Conservation (phyloP, 2,329 filamentous ascomycete genomes). For the Magnaporthiopsis poae region DNA sequence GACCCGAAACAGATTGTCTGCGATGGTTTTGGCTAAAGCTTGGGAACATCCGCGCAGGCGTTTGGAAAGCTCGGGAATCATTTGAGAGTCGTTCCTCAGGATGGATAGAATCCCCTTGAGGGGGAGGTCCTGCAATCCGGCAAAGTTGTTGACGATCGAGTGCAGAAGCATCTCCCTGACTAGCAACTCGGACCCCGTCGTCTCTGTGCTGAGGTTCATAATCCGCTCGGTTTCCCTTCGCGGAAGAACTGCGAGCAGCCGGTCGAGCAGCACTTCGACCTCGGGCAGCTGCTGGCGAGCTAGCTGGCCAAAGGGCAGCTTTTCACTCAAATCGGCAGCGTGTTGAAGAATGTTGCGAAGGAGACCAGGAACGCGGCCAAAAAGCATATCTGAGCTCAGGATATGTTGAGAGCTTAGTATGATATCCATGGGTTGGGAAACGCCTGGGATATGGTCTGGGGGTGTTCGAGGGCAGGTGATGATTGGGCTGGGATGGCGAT, state of each 20-base stretch:
- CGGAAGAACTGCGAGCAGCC: neutral
- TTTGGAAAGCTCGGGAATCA: neutral
- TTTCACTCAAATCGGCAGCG: too few species aligned
- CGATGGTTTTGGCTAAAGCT: neutral
- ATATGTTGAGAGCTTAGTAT: too few species aligned
- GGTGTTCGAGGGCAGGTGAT: too few species aligned
- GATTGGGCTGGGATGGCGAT: too few species aligned
- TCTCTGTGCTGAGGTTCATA: neutral
- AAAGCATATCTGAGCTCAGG: too few species aligned
- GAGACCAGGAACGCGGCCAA: too few species aligned
- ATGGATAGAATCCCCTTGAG: neutral
- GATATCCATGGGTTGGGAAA: too few species aligned
- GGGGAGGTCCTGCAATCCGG: neutral
- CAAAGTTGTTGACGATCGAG: slow-evolving; percentile 4
- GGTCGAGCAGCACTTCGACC: neutral
- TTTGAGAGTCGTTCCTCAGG: neutral
- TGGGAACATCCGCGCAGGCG: neutral
- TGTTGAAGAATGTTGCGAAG: too few species aligned
- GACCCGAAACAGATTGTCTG: neutral
- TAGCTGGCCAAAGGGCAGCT: too few species aligned
- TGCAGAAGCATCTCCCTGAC: neutral
- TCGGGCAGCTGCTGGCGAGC: neutral
- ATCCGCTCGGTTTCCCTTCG: neutral
- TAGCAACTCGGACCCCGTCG: neutral
- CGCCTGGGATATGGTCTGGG: too few species aligned